Evolutionary conservation across 2,329 filamentous ascomycete species (phyloP).

Genomic region (Bipolaris oryzae): DNA sequence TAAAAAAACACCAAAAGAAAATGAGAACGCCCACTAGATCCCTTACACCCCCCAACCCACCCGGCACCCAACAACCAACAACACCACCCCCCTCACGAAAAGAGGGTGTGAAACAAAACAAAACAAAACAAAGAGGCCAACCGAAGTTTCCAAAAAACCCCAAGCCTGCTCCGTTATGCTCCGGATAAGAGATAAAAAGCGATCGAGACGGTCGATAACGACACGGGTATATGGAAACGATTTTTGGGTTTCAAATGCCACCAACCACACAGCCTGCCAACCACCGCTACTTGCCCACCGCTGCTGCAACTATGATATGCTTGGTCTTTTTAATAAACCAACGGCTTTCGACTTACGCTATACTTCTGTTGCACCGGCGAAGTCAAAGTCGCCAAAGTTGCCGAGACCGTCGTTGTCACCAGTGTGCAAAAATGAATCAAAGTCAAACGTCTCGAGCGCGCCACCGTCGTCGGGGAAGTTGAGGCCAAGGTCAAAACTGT

Average conservation of each 20-base stretch:
- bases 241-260: constrained; percentile 4
- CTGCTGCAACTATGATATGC: background rate
- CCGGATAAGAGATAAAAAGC: constrained; percentile 8
- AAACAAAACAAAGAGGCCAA: constrained; percentile 2
- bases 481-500: constrained; percentile 48
- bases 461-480: constrained; percentile 60
- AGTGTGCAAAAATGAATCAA: constrained; percentile 69
- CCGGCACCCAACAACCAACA: no score
- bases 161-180: constrained; percentile 4
- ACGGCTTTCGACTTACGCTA: constrained; percentile 1
- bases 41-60: no score
- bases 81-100: background rate
- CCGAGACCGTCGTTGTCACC: constrained; percentile 52
- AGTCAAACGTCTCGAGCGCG: constrained; percentile 71
- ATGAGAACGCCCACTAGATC: background rate
- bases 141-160: constrained; percentile 8
- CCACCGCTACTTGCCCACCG: background rate
- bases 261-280: background rate
- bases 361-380: constrained; percentile 44
- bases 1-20: background rate
- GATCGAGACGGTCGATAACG: constrained; percentile 9
- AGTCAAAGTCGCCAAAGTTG: constrained; percentile 43
- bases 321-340: background rate
- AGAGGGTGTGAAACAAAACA: background rate
- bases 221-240: constrained; percentile 11